A percentile compares a stretch with the other conserved stretches of the same genome.
These are phyloP conservation scores for Coniochaeta ligniaria DNA, from an alignment of 2,329 filamentous ascomycete genomes.

Conservation along the genomic window DNA sequence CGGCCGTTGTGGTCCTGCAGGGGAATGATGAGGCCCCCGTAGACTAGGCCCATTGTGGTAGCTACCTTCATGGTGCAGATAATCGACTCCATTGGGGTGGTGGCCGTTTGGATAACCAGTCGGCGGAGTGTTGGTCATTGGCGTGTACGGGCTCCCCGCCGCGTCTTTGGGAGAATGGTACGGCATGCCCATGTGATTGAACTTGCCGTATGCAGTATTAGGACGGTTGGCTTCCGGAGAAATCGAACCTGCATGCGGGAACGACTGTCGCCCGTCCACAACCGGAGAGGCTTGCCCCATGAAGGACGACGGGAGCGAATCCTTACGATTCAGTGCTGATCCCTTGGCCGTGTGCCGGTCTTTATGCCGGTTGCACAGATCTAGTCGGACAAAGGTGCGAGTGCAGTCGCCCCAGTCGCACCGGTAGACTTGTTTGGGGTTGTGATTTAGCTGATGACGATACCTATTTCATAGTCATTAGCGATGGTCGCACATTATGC, in stretches of 20 bases:
- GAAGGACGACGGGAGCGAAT: conserved; percentile 39
- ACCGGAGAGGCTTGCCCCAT: conserved; percentile 42
- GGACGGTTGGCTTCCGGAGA: conserved; percentile 42
- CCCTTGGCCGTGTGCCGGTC: conserved; percentile 76
- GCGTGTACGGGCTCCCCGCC: conserved; percentile 37
- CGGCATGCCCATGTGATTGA: conserved; percentile 24
- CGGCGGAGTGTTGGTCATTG: conserved; percentile 36
- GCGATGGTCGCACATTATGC: background rate
- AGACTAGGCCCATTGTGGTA: conserved; percentile 19
- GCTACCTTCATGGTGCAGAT: conserved; percentile 31
- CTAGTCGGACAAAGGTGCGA: conserved; percentile 86
- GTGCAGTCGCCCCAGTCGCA: conserved; percentile 90
- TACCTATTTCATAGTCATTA: conserved; percentile 41
- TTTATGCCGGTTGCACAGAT: conserved; percentile 79
- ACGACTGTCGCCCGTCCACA: conserved; percentile 31
- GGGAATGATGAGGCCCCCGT: conserved; percentile 29
- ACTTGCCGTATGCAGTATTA: conserved; percentile 32
- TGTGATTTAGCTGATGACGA: conserved; percentile 91
- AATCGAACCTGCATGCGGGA: conserved; percentile 30
- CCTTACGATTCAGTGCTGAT: conserved; percentile 68
- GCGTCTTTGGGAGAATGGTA: conserved; percentile 39
- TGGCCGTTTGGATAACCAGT: conserved; percentile 31
- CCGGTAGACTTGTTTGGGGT: conserved; percentile 88
- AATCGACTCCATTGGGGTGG: conserved; percentile 32
- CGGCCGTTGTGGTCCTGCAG: conserved; percentile 34